Percentiles rank a stretch among this genome's conserved stretches.
Conservation (phyloP, 1,139 yeast species). For the Suhomyces choctaworum region DNA sequence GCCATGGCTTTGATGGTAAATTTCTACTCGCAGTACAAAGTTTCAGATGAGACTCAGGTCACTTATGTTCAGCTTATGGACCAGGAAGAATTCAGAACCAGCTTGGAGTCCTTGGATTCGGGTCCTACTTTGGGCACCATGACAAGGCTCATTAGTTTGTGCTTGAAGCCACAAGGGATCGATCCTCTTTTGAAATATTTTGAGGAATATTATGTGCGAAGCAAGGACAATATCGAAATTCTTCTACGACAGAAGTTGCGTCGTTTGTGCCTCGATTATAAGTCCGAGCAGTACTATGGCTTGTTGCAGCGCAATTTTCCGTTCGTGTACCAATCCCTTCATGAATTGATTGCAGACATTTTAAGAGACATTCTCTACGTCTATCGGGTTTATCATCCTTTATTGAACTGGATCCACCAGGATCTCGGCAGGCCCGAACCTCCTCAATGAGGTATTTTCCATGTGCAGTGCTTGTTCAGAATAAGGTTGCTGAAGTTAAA, state of each 20-base stretch:
- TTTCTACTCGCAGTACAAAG: conserved; percentile 1
- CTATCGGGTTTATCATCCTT: conserved; percentile 28
- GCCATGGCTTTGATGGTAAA: neutral
- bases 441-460: conserved; percentile 2
- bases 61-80: neutral
- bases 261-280: neutral
- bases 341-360: conserved; percentile 12
- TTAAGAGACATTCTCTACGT: conserved; percentile 14
- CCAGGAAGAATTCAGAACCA: neutral
- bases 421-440: conserved; percentile 25
- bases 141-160: neutral
- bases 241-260: conserved; percentile 1
- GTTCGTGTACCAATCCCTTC: conserved; percentile 11
- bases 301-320: conserved; percentile 16
- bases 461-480: conserved; percentile 1
- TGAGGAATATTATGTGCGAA: conserved; percentile 1
- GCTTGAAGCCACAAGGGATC: neutral
- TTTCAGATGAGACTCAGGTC: neutral
- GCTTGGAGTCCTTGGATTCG: neutral
- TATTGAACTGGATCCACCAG: conserved; percentile 33
- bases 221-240: neutral
- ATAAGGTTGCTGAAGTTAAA: too few species aligned
- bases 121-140: too few species aligned
- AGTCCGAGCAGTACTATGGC: neutral
- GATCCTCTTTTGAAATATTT: neutral